phyloP scores from a whole-genome alignment of 2,329 filamentous ascomycete genomes.

The Zasmidium cellare region DNA sequence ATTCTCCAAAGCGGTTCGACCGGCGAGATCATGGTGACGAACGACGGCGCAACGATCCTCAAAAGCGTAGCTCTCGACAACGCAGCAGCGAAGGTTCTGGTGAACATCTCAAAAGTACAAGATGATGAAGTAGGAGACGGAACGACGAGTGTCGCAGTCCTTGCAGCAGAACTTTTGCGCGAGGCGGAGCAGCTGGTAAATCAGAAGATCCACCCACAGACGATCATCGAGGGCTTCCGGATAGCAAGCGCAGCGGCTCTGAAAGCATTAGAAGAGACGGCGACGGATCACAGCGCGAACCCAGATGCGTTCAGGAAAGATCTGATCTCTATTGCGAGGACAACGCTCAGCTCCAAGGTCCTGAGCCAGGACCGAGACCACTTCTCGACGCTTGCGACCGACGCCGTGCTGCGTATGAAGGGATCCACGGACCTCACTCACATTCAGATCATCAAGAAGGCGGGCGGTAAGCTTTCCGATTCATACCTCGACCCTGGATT shows the following conservation, averaged over 20 bases:
- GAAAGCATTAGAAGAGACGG: slow-evolving; percentile 76
- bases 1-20: slow-evolving; percentile 65
- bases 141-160: slow-evolving; percentile 94
- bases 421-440: slow-evolving; percentile 92
- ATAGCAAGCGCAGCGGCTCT: slow-evolving; percentile 92
- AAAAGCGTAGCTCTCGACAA: slow-evolving; percentile 99
- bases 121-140: slow-evolving; percentile 98
- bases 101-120: slow-evolving; percentile 99
- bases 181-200: slow-evolving; percentile 97
- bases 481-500: slow-evolving; percentile 98
- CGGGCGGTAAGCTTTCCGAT: slow-evolving; percentile 93
- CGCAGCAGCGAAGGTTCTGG: slow-evolving; percentile 93
- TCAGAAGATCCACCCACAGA: slow-evolving; percentile 98
- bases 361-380: slow-evolving; percentile 90
- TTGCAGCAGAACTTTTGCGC: slow-evolving; percentile 90
- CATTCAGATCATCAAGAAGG: slow-evolving; percentile 99
- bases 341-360: slow-evolving; percentile 96
- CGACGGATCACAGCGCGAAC: slow-evolving; percentile 86
- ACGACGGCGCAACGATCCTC: slow-evolving; percentile 96
- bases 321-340: slow-evolving; percentile 84
- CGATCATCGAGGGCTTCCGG: slow-evolving; percentile 97
- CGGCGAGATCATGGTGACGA: slow-evolving; percentile 96
- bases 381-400: slow-evolving; percentile 84
- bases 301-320: slow-evolving; percentile 84
- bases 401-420: slow-evolving; percentile 86